These are phyloP conservation scores for Canavalia gladiata DNA, from an alignment of 306 rosid species.

Conservation along the genomic window DNA sequence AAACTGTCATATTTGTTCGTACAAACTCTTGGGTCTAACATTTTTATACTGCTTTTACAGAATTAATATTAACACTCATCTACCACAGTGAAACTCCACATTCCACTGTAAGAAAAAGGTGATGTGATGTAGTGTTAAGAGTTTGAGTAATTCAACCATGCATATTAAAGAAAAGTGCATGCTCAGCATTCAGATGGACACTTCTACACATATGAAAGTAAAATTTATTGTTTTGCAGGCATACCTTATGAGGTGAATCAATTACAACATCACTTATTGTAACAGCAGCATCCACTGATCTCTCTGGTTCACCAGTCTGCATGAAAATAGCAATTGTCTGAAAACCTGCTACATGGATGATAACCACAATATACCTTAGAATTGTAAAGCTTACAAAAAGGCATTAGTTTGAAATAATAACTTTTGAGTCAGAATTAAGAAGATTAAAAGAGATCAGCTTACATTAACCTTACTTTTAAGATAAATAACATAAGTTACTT, in stretches of 20 bases:
- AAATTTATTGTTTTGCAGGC: constrained; percentile 39
- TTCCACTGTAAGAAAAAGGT: constrained; percentile 22
- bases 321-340: constrained; percentile 99
- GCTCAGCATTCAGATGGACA: constrained; percentile 19
- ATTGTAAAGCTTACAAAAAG: constrained; percentile 57
- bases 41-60: constrained; percentile 10
- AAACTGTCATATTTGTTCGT: too few relatives aligned
- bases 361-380: constrained; percentile 95
- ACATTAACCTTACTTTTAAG: constrained; percentile 20
- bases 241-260: constrained; percentile 91
- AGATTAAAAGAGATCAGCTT: constrained; percentile 37
- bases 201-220: neutral
- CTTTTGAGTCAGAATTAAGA: constrained; percentile 41
- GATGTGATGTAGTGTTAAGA: constrained; percentile 23
- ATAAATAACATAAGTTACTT: constrained; percentile 21
- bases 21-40: too few relatives aligned
- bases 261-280: constrained; percentile 74
- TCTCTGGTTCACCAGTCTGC: constrained; percentile 92
- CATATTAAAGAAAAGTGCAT: constrained; percentile 5
- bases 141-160: constrained; percentile 9
- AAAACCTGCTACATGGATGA: constrained; percentile 99
- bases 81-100: constrained; percentile 1
- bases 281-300: constrained; percentile 65
- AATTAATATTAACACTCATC: constrained; percentile 11
- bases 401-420: constrained; percentile 53